phyloP scores from a whole-genome alignment of 768 basidiomycete species.

The Boletus rex-veris region DNA sequence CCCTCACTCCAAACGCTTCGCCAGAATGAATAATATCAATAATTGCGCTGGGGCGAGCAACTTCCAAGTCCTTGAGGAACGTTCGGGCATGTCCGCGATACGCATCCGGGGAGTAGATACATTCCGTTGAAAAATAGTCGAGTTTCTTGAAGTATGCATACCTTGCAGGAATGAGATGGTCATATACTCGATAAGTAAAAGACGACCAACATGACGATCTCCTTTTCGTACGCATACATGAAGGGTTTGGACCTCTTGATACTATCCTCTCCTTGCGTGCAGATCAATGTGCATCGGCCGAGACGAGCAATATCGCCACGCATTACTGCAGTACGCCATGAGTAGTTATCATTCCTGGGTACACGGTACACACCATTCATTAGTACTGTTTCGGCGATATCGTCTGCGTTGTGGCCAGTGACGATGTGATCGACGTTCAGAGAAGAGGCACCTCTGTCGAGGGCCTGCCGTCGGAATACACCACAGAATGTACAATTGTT shows the following conservation, averaged over 20 bases:
- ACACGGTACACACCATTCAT: conserved; percentile 82
- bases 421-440: conserved; percentile 95
- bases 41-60: conserved; percentile 89
- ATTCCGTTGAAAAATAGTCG: conserved; percentile 98
- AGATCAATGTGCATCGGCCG: conserved; percentile 90
- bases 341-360: neutral
- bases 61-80: conserved; percentile 94
- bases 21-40: conserved; percentile 98
- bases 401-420: conserved; percentile 98
- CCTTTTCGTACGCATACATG: conserved; percentile 99
- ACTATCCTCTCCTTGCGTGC: conserved; percentile 93
- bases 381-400: conserved; percentile 96
- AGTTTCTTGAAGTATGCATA: conserved; percentile 99
- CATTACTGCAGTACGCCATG: conserved; percentile 64
- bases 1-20: conserved; percentile 83
- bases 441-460: conserved; percentile 89
- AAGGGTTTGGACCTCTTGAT: conserved; percentile 99
- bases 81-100: conserved; percentile 95
- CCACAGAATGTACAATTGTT: conserved; percentile 99
- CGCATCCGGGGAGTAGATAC: conserved; percentile 98
- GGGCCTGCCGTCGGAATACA: conserved; percentile 92
- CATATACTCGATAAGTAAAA: neutral
- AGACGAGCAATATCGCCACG: conserved; percentile 95
- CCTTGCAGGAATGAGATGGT: conserved; percentile 43
- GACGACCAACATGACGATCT: conserved; percentile 87